Evolutionary conservation across 2,329 filamentous ascomycete species (phyloP), one percentile per base, ranked within the genome.

Genomic region (Pseudocercospora fuligena): DNA sequence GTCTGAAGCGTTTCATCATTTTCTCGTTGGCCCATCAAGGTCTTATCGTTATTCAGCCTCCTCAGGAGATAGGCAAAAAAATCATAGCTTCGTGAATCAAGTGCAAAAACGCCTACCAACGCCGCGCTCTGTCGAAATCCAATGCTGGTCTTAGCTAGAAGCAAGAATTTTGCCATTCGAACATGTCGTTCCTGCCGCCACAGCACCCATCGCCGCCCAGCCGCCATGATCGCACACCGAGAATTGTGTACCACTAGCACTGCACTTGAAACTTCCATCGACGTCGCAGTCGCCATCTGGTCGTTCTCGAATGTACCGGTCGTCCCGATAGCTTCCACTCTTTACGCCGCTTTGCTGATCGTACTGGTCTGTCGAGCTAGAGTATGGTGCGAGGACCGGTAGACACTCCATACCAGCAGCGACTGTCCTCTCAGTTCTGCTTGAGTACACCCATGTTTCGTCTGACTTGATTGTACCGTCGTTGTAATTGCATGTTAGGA

Each of bases 321-420:
- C 78, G 49, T 79, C 76, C 27, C 77, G 40, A 57, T 76, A 75
- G 53, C 69, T 73, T 14, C 75, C 76, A 8, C 23, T 57, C n/a
- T 68, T 63, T 21, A 72, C 70, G 23, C 66, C 69, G 3, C 66
- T 72, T 58, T 77, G 74, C 65, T 77, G 75, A 14, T 58, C 71
- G 33, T 74, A 70, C 31, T 65, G 53, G 23, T 49, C 43, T 6
- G 65, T 73, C 9, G 64, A 47, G 11, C 59, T 56, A 2, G 69
- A 63, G 63, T 73, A 76, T 1, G 74, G 73, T 3, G 70, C 69
- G 36, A 78, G 67, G 58, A 72, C 70, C 0, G 78, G 78, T 46
- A 77, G 64, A 61, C 80, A 82, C 47, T 71, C 68, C 75, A 80
- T 80, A 8, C 79, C 80, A 2, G 69, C 73, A 5, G 76, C 73